Evolutionary conservation across 345 rosid species (phyloP), one percentile per base, ranked within the genome.

Genomic region (Populus euphratica): DNA sequence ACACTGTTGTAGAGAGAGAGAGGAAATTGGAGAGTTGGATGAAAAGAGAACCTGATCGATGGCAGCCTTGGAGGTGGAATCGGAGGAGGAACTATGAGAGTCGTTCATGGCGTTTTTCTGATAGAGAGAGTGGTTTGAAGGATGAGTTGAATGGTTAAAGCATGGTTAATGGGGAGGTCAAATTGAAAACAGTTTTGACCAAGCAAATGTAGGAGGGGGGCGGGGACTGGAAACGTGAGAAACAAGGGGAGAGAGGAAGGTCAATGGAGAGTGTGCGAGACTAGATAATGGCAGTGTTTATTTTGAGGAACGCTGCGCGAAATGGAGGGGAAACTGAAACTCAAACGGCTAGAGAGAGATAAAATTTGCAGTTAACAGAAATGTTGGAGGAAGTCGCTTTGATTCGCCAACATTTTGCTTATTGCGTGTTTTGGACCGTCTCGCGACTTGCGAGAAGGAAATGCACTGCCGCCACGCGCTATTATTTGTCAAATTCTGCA

Each of bases 61-160:
- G 82, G 89, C 77, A 83, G 85, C 77, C 81, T 82, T 59, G 85
- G 99, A 90, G 66, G 91, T 87, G 80, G 87, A 82, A 79, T 84
- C 86, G 82, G 93, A 87, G 76, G 91, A 87, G 78, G 88, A 76
- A n/a, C 78, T 72, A 25, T 75, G 92, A 43, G 94, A 93, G 81
- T 88, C 97, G 85, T 85, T 89, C 98, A 95, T 95, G 86, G 84
- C 74, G 83, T 29, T 65, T 44, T 56, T 5, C 23, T 11, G 54
- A 35, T 12, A 8, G 11, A 39, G 31, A 14, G 76, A n/a, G 21
- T 25, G 49, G 49, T 11, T 69, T 21, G 50, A 10, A 8, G 29
- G n/a, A 44, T 27, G 5, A 16, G 54, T 33, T 14, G 50, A 76
- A 17, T 44, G 72, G 52, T 76, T 63, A 76, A 68, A 49, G 70